These are phyloP conservation scores for Mycena epipterygia DNA, from an alignment of 768 basidiomycete genomes.

Conservation along the genomic window DNA sequence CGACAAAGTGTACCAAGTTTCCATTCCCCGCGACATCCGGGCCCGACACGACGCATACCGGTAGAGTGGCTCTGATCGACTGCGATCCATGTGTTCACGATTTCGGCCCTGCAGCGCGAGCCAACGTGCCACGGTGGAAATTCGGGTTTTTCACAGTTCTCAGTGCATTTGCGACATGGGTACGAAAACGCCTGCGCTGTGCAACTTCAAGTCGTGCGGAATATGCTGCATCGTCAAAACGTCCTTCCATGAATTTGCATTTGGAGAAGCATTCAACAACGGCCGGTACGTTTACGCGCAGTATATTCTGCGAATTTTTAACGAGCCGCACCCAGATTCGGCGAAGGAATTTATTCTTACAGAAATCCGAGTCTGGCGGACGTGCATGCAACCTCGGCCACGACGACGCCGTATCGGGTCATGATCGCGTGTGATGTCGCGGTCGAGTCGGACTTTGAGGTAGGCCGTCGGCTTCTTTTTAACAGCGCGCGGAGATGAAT, in stretches of 20 bases:
- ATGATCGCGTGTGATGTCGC: constrained; percentile 72
- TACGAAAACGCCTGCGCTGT: constrained; percentile 62
- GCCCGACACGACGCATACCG: constrained; percentile 63
- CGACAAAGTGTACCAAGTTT: constrained; percentile 71
- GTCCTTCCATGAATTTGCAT: constrained; percentile 69
- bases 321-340: constrained; percentile 57
- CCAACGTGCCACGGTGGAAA: constrained; percentile 56
- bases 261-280: constrained; percentile 63
- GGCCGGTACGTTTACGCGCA: constrained; percentile 60
- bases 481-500: constrained; percentile 16
- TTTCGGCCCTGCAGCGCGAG: constrained; percentile 48
- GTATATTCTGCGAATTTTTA: constrained; percentile 8
- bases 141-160: constrained; percentile 73
- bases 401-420: constrained; percentile 75
- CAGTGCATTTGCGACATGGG: constrained; percentile 81
- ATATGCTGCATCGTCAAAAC: constrained; percentile 73
- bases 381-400: constrained; percentile 73
- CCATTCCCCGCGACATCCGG: constrained; percentile 56
- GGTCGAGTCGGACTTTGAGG: constrained; percentile 54
- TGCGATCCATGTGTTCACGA: constrained; percentile 4
- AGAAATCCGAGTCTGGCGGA: constrained; percentile 71
- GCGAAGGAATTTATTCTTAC: constrained; percentile 75
- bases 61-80: constrained; percentile 47
- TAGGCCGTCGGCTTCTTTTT: constrained; percentile 35
- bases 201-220: constrained; percentile 74